phyloP scores from a whole-genome alignment of 169 alveolate species.

The Plasmodium inui region DNA sequence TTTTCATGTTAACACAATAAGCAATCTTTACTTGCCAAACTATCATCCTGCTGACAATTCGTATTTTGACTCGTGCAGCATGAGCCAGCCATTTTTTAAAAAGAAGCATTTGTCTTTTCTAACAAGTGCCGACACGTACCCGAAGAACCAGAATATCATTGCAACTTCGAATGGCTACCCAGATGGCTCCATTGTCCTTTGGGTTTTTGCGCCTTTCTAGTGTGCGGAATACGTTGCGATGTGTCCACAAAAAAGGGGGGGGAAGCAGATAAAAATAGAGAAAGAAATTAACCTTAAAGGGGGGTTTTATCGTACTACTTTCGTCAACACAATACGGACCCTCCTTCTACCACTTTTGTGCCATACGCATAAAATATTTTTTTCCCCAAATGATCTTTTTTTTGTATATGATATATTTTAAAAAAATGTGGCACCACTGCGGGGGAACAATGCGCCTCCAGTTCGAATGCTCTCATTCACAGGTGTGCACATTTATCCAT shows the following conservation, averaged over 20 bases:
- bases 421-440: not conserved
- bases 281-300: not conserved
- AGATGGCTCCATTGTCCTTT: constrained; percentile 73
- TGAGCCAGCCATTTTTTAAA: not conserved
- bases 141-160: constrained; percentile 72
- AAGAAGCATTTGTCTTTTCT: constrained; percentile 45
- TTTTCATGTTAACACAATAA: constrained; percentile 69
- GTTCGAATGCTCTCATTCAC: not conserved
- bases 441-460: not conserved
- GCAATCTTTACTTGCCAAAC: constrained; percentile 69
- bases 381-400: not conserved
- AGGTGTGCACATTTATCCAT: not conserved
- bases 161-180: constrained; percentile 77
- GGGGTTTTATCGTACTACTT: not conserved
- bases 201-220: constrained; percentile 67
- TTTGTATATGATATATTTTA: not conserved
- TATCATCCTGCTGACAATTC: constrained; percentile 32
- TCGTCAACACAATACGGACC: not conserved
- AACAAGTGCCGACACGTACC: constrained; percentile 75
- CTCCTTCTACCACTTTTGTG: not conserved
- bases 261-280: not conserved
- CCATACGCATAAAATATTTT: not conserved
- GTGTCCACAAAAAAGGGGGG: not conserved
- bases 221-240: not conserved
- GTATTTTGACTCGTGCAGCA: not conserved